Base-by-base conservation (phyloP, 1,284 basidiomycete species). In the Cystobasidiaceae sp. region DNA sequence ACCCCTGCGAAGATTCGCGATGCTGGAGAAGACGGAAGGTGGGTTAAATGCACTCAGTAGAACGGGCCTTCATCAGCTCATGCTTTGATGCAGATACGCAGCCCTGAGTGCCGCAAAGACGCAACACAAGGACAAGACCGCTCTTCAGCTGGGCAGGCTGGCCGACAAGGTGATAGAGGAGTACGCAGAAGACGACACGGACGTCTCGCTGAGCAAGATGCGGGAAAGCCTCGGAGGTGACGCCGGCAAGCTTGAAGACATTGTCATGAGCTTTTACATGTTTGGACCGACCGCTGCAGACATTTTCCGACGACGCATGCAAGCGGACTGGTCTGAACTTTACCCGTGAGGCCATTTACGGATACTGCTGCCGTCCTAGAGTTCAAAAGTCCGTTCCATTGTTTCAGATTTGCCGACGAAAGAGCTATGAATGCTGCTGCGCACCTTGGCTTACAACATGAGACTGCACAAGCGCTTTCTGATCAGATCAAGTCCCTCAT, bases 81-180 rank as follows among this genome's bases (percentile, higher is more conserved):
- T 37, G 37, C 21, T 23, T 23, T 11, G 32, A 9, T 30, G 2
- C 34, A 62, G 60, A 32, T 62, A 64, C 25, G 51, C 55, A 25
- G 61, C 61, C 7, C 39, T 64, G 13, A 9, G 19, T 11, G 56
- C 55, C 55, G 51, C 61, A n/a, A 32, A 41, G 13, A 64, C 61
- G 9, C 61, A 64, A 19, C 61, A 64, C 39, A 64, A 64, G 25
- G 61, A 64, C 34, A 64, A 64, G 25, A 64, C 61, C 9, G 23
- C 51, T 17, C 19, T 49, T 3, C 61, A 64, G 43, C 41, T 64
- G 13, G 61, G 51, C 7, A 51, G 33, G 9, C 44, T 64, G 15
- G 51, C 61, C n/a, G 52, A 64, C 25, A 49, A 19, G 13, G 43
- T 64, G 41, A 48, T 64, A 8, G 61, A 64, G 28, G 15, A 64